Evolutionary conservation across 768 basidiomycete species (phyloP).

Genomic region (Botryobasidium botryosum): DNA sequence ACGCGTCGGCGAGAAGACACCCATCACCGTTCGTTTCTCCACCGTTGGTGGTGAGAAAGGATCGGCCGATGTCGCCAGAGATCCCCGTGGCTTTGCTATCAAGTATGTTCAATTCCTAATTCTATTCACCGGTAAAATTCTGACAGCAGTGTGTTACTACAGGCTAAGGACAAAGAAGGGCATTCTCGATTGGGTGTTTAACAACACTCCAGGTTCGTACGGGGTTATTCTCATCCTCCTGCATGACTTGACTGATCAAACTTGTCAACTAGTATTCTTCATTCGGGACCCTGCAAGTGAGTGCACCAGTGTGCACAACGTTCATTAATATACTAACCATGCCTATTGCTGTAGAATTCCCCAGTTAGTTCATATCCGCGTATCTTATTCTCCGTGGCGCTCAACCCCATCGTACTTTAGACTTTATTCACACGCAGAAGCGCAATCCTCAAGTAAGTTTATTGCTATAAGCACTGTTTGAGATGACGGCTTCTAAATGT

Average conservation of each 20-base stretch:
- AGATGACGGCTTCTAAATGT: too few species aligned
- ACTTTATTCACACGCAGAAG: constrained; percentile 31
- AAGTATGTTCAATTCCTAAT: too few species aligned
- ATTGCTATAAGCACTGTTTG: too few species aligned
- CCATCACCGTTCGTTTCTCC: constrained; percentile 69
- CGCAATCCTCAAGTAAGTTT: constrained; percentile 73
- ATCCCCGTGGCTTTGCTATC: constrained; percentile 78
- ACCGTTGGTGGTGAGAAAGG: constrained; percentile 72
- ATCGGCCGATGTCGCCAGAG: constrained; percentile 71
- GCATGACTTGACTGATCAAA: neutral
- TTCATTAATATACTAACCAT: too few species aligned
- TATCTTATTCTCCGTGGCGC: too few species aligned
- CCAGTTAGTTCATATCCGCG: too few species aligned
- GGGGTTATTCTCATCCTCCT: constrained; percentile 11
- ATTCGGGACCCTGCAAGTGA: constrained; percentile 25
- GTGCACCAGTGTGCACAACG: too few species aligned
- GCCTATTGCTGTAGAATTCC: too few species aligned
- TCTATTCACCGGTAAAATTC: too few species aligned
- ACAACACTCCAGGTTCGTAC: constrained; percentile 17
- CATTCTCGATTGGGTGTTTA: constrained; percentile 22
- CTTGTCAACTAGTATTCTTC: constrained; percentile 15
- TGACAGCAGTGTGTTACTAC: too few species aligned
- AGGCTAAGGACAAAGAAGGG: constrained; percentile 26
- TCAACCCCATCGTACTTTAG: too few species aligned
- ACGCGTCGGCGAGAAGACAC: constrained; percentile 53